Base-by-base conservation (phyloP, 169 alveolate species). In the Ichthyophthirius multifiliis region DNA sequence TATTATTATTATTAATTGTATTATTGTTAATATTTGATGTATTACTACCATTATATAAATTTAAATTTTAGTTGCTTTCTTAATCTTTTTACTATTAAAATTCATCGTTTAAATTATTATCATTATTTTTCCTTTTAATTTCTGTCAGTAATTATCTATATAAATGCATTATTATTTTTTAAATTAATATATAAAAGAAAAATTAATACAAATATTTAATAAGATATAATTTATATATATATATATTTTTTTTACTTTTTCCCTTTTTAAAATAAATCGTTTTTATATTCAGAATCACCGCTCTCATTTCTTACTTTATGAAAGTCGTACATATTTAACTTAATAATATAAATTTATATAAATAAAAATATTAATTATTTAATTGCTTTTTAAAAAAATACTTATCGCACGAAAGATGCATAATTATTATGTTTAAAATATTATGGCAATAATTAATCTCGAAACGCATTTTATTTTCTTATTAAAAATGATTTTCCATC, bases 401-500 rank as follows among this genome's bases (percentile, higher is more conserved):
- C 85, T 76, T 94, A 92, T 15, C 97, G 41, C 30, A 94, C 96
- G 64, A 94, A 94, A 30, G 96, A 90, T 1, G 96, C 90, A 20
- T 85, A 90, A 65, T 94, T 94, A 41, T 84, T 90, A 74, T 92
- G 96, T 34, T 94, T 94, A 76, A 89, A 94, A 74, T 75, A 94
- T 39, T 76, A 67, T 9, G 96, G 96, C 10, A 94, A 89, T 6
- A 94, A 91, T 74, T 88, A 84, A 62, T 90, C 93, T 30, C 92
- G 77, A 64, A 94, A 91, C 12, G 84, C 94, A 74, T 67, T 84
- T 15, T 87, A 71, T 12, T 92, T 83, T 31, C 90, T 89, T 20
- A 94, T 90, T 10, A 90, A 76, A 44, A 94, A 86, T 4, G 90
- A 85, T 39, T 78, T 83, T 16, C 95, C 96, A 7, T 79, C 88